These are phyloP conservation scores for Starmerella bombicola DNA, from an alignment of 805 yeast species.

Conservation along the genomic window DNA sequence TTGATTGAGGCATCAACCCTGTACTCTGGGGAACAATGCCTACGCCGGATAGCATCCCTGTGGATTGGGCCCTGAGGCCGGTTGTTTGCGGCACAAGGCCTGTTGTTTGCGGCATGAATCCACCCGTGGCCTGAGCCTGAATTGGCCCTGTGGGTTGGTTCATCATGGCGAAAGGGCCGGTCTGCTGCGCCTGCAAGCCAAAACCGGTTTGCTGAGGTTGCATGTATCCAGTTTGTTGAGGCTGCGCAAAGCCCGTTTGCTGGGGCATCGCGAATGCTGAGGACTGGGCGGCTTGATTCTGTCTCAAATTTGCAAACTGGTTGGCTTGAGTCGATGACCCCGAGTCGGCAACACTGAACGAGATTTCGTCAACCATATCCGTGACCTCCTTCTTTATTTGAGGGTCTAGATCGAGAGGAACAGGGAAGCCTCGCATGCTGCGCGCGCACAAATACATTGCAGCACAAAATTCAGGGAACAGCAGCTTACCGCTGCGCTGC, in stretches of 20 bases:
- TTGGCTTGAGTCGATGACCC: conserved; percentile 1
- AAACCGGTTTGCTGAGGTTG: conserved; percentile 6
- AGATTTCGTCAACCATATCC: conserved; percentile 80
- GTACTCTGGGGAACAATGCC: conserved; percentile 51
- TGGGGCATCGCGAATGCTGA: conserved; percentile 5
- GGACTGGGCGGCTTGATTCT: conserved; percentile 2
- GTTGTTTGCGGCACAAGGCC: background rate
- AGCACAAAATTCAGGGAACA: conserved; percentile 89
- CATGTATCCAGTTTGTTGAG: conserved; percentile 28
- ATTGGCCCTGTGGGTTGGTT: conserved; percentile 10
- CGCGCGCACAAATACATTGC: conserved; percentile 77
- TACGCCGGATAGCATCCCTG: conserved; percentile 8
- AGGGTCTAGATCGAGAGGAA: conserved; percentile 62
- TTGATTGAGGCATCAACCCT: conserved; percentile 29
- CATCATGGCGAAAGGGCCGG: conserved; percentile 9
- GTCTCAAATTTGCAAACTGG: conserved; percentile 10
- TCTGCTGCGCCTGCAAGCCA: conserved; percentile 3
- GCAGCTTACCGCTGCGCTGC: conserved; percentile 65
- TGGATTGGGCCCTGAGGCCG: background rate
- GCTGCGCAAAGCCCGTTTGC: conserved; percentile 21
- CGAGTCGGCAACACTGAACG: conserved; percentile 55
- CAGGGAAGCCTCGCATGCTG: conserved; percentile 61
- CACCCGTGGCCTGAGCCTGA: conserved; percentile 23
- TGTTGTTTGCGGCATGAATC: background rate
- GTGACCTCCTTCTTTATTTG: conserved; percentile 71